A percentile compares a stretch with the other conserved stretches of the same genome.
Evolutionary conservation across 305 asterid species (phyloP).

Genomic region (Stenogyne calaminthoides): DNA sequence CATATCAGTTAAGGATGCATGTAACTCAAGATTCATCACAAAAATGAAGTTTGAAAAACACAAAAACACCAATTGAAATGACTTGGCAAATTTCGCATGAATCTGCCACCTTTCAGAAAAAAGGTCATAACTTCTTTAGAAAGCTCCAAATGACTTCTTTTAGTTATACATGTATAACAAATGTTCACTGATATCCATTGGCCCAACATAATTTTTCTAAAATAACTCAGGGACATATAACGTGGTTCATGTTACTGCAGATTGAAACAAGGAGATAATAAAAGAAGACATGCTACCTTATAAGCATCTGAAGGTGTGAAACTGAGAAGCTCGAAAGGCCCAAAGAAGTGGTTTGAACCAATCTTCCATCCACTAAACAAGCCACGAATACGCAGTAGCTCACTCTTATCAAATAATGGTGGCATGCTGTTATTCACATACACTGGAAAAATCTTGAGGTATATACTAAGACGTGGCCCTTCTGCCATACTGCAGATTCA

Average conservation of each 20-base stretch:
- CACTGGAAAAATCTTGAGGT: constrained; percentile 65
- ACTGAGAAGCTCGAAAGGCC: constrained; percentile 84
- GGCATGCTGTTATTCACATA: constrained; percentile 30
- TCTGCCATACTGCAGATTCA: constrained; percentile 51
- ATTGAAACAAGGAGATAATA: constrained; percentile 17
- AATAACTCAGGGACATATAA: too few relatives aligned
- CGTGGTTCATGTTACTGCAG: not conserved
- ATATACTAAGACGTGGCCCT: constrained; percentile 69
- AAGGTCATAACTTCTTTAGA: too few relatives aligned
- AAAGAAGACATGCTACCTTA: constrained; percentile 46
- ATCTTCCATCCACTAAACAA: constrained; percentile 67
- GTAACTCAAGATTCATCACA: not conserved
- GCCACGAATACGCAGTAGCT: constrained; percentile 57
- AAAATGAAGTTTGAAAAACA: not conserved
- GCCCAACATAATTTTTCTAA: too few relatives aligned
- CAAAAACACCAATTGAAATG: not conserved
- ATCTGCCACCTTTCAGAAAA: too few relatives aligned
- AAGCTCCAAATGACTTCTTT: too few relatives aligned
- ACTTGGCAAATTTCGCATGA: not conserved
- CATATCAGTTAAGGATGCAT: not conserved
- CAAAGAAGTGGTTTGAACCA: constrained; percentile 54
- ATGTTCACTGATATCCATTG: too few relatives aligned
- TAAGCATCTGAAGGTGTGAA: constrained; percentile 66
- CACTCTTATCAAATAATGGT: constrained; percentile 50
- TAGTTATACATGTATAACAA: too few relatives aligned